phyloP scores from a whole-genome alignment of 176 grass and related monocot genomes.

The Ensete ventricosum region DNA sequence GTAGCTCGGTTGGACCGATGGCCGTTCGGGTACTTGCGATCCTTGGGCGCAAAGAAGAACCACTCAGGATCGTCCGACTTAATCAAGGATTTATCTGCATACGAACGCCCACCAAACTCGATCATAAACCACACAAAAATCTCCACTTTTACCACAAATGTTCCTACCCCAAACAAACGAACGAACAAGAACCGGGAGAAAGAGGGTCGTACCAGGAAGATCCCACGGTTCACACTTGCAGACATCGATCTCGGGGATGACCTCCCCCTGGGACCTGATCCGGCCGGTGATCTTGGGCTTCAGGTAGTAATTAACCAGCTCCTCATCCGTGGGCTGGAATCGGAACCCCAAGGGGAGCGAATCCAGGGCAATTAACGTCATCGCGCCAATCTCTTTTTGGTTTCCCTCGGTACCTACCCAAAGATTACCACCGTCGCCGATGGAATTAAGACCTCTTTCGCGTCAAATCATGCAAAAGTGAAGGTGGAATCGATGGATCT shows the following conservation, averaged over 20 bases:
- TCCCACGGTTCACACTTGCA: slow-evolving; percentile 99
- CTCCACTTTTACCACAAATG: neutral
- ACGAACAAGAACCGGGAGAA: neutral
- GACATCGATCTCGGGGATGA: slow-evolving; percentile 89
- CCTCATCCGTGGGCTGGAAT: slow-evolving; percentile 93
- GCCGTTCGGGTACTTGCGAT: slow-evolving; percentile 83
- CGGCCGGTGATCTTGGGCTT: slow-evolving; percentile 88
- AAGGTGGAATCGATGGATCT: too few species aligned
- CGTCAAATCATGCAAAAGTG: too few species aligned
- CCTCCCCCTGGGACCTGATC: slow-evolving; percentile 53
- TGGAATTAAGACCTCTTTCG: too few species aligned
- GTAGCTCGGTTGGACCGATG: slow-evolving; percentile 77
- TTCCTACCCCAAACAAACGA: neutral
- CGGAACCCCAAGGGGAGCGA: slow-evolving; percentile 80
- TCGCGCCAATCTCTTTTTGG: neutral
- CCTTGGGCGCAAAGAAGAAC: slow-evolving; percentile 97
- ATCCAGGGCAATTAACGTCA: slow-evolving; percentile 57
- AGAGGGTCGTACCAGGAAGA: slow-evolving; percentile 44
- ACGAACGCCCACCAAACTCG: too few species aligned
- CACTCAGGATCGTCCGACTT: slow-evolving; percentile 61
- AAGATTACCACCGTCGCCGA: too few species aligned
- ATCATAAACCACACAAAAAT: too few species aligned
- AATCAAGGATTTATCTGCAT: slow-evolving; percentile 20
- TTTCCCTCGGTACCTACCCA: too few species aligned
- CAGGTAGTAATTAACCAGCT: slow-evolving; percentile 89